Percentiles rank a stretch among this genome's conserved stretches.
Evolutionary conservation across 2,329 filamentous ascomycete species (phyloP).

Genomic region (Diplodia sapinea): DNA sequence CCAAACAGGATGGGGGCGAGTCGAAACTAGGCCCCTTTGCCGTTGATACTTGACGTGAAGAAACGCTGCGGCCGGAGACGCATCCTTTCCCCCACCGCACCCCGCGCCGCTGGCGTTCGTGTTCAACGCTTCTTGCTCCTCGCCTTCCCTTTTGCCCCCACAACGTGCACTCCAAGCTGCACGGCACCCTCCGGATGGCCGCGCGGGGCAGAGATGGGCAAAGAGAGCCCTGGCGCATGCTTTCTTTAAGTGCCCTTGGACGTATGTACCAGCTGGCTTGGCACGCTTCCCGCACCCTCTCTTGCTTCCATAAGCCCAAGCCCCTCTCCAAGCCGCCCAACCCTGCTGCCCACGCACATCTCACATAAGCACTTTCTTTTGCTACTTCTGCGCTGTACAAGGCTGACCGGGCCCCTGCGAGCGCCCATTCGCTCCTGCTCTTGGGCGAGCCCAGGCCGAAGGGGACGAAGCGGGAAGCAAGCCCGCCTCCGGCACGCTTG

Average conservation of each 20-base stretch:
- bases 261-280: constrained; percentile 6
- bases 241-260: not conserved
- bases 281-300: not conserved
- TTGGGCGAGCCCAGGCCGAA: not conserved
- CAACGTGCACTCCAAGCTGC: not conserved
- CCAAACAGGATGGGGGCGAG: too few relatives aligned
- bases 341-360: constrained; percentile 15
- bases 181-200: not conserved
- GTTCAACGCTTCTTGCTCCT: constrained; percentile 6
- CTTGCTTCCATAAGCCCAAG: constrained; percentile 24
- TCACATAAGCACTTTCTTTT: constrained; percentile 26
- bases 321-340: constrained; percentile 3
- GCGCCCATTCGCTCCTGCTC: not conserved
- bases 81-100: not conserved
- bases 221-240: not conserved
- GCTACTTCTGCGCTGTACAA: constrained; percentile 11
- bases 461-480: not conserved
- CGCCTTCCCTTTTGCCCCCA: constrained; percentile 5
- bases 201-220: not conserved
- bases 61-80: not conserved
- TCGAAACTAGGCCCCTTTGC: too few relatives aligned
- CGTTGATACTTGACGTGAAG: not conserved
- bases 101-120: constrained; percentile 5
- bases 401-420: constrained; percentile 17
- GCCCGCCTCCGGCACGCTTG: not conserved